phyloP scores from a whole-genome alignment of 1,284 basidiomycete species.

The Papiliotrema fonsecae region DNA sequence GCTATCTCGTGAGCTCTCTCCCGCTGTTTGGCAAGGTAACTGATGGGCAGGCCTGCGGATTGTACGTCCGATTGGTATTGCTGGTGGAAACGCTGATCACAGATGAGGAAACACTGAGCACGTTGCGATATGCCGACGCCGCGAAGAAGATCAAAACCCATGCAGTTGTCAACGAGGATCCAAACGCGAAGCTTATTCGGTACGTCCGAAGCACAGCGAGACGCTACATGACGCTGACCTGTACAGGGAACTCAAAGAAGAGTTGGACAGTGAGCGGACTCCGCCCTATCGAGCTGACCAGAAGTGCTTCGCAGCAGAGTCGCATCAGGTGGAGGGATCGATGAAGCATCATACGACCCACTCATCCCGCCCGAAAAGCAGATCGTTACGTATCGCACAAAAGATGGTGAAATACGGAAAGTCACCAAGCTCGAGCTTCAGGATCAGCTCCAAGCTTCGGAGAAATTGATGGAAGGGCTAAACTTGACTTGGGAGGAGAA shows the following conservation, averaged over 20 bases:
- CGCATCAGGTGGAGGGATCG: constrained; percentile 53
- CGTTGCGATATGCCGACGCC: constrained; percentile 82
- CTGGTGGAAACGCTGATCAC: no score
- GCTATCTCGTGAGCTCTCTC: constrained; percentile 64
- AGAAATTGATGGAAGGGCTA: constrained; percentile 92
- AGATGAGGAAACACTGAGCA: constrained; percentile 80
- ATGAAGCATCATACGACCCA: constrained; percentile 79
- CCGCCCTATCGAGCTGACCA: constrained; percentile 1
- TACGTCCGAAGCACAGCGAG: constrained; percentile 7
- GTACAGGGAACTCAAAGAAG: constrained; percentile 93
- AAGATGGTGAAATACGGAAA: constrained; percentile 88
- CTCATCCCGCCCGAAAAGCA: constrained; percentile 88
- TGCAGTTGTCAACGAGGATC: constrained; percentile 97
- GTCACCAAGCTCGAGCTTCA: constrained; percentile 96
- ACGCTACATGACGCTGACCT: constrained; percentile 57
- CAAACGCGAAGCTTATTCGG: constrained; percentile 89
- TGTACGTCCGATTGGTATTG: no score
- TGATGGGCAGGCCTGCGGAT: constrained; percentile 64
- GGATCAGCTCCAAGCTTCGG: constrained; percentile 91
- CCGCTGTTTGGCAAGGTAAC: neutral
- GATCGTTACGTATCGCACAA: constrained; percentile 89
- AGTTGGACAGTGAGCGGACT: constrained; percentile 68
- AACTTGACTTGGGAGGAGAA: constrained; percentile 99
- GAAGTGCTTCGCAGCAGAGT: constrained; percentile 37
- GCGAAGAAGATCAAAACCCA: constrained; percentile 99